Percentiles rank a stretch among this genome's conserved stretches.
Conservation (phyloP, 176 grass and related monocot genomes). For the Dendrocalamus sinicus region DNA sequence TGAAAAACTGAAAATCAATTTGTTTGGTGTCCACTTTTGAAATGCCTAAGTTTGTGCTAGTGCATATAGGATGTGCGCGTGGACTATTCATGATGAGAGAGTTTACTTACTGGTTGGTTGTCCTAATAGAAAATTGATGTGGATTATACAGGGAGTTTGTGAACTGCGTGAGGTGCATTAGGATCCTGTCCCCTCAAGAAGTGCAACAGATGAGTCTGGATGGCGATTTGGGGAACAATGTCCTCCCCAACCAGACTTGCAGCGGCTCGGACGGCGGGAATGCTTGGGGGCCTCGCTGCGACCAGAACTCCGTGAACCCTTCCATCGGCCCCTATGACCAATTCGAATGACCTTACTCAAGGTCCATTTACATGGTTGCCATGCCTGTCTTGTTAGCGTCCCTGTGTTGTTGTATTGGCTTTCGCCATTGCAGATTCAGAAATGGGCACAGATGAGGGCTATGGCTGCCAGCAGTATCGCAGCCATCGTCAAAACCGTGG, state of each 20-base stretch:
- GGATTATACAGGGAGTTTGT: constrained; percentile 88
- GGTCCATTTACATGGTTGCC: constrained; percentile 19
- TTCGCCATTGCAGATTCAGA: constrained; percentile 21
- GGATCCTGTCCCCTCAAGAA: constrained; percentile 96
- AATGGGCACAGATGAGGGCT: neutral
- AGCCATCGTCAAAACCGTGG: neutral
- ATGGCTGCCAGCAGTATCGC: neutral
- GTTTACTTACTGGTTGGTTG: constrained; percentile 13
- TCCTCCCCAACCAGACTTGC: constrained; percentile 80
- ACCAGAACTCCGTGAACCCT: constrained; percentile 72
- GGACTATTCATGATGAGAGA: neutral
- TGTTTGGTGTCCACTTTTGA: neutral
- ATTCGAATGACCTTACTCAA: constrained; percentile 61
- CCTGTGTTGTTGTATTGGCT: neutral
- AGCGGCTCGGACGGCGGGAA: constrained; percentile 89
- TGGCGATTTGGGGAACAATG: constrained; percentile 77
- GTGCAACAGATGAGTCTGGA: constrained; percentile 96
- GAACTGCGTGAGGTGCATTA: constrained; percentile 87
- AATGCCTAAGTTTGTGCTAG: neutral
- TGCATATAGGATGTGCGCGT: neutral
- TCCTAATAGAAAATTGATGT: constrained; percentile 22
- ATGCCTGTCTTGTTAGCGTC: neutral
- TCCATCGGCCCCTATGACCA: constrained; percentile 74
- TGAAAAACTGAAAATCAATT: neutral
- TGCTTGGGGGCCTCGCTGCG: constrained; percentile 70